phyloP scores from a whole-genome alignment of 768 basidiomycete genomes.

The Psilocybe subaeruginosa region DNA sequence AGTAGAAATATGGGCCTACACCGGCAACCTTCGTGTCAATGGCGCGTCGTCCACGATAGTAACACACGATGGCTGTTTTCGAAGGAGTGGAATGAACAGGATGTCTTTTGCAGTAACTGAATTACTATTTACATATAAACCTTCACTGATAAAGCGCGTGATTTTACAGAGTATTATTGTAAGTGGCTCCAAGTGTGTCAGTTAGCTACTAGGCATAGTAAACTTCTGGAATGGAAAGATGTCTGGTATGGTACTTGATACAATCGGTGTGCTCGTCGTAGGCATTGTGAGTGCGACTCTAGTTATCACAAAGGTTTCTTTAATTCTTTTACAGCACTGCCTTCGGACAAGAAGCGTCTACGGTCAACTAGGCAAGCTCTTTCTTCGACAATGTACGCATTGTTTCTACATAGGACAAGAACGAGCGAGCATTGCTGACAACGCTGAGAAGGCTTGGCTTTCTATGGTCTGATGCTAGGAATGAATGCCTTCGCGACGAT shows the following conservation, averaged over 20 bases:
- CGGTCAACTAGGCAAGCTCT: background rate
- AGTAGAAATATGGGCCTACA: background rate
- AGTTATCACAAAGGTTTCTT: background rate
- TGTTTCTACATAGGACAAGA: no score
- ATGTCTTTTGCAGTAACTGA: background rate
- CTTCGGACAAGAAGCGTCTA: background rate
- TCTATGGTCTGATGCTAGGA: background rate
- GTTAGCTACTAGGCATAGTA: no score
- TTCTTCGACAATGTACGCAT: background rate
- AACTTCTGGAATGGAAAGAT: background rate
- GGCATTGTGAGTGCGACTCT: background rate
- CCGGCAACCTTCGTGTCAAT: background rate
- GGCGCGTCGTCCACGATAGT: background rate
- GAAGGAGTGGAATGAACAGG: background rate
- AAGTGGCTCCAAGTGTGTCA: background rate
- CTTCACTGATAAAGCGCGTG: no score
- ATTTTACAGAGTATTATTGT: background rate
- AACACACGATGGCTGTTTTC: background rate
- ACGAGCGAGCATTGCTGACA: background rate
- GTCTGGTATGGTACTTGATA: background rate
- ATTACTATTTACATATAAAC: no score
- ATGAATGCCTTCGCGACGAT: background rate
- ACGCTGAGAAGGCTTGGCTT: background rate
- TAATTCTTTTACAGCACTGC: background rate
- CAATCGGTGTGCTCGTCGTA: background rate